Base-by-base conservation (phyloP, 2,329 filamentous ascomycete genomes). In the Venturia nashicola region DNA sequence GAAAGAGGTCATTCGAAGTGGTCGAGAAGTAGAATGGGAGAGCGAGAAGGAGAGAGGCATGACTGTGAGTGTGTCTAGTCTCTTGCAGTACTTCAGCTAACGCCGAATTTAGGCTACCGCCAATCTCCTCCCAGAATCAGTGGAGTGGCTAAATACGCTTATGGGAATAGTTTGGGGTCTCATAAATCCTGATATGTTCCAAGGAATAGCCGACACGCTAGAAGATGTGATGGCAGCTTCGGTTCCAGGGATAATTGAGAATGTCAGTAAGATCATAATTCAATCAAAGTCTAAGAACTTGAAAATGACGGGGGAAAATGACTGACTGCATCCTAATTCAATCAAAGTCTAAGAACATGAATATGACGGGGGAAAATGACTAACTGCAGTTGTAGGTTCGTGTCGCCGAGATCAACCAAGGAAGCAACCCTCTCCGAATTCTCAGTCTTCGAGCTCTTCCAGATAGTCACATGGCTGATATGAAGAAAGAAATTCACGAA, bases 161-260 rank as follows among this genome's bases (percentile, higher is more conserved):
- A 76, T 97, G 4, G 84, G 83, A 1, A 83, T 96, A 51, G 82
- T 94, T 54, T 99, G 94, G 94, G 89, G 90, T 0, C 79, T 97
- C 4, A 86, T 97, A 67, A 95, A 97, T 71, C 93, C 94, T 0
- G 93, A 97, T 54, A 95, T 97, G 89, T 94, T 99, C 74, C 80
- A 85, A n/a, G 84, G 85, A 6, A 84, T 97, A 9, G 92, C 92
- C n/a, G 94, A 97, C 72, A 97, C 90, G 14, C 83, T 94, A 6
- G 90, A 94, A 76, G 93, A 97, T 73, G 89, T 97, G 68, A 97
- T 97, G 27, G 27, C 27, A 27, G 93, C 92, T 23, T 96, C 91
- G 0, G 89, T 97, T 0, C 94, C 94, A 0, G 86, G 88, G 1
- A 79, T 97, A 46, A 91, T 99, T 67, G 92, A 97, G 73, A 94